A percentile compares a stretch with the other conserved stretches of the same genome.
These are phyloP conservation scores for Ophiostoma populinum DNA, from an alignment of 2,329 filamentous ascomycete species.

Conservation along the genomic window DNA sequence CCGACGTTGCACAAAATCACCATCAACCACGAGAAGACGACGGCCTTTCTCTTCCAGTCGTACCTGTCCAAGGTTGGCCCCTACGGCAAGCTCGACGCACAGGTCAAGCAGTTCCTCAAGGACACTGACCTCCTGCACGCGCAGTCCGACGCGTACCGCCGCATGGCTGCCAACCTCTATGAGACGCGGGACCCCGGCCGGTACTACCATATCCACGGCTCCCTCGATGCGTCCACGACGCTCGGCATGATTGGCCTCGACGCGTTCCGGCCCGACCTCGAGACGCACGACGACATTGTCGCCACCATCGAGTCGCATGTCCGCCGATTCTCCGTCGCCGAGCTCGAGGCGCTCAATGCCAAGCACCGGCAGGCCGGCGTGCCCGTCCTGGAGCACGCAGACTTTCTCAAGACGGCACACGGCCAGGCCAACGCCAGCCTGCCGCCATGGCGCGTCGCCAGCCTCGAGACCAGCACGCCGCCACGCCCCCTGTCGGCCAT, in stretches of 20 bases:
- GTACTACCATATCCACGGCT: slow-evolving; percentile 40
- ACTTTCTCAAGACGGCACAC: slow-evolving; percentile 23
- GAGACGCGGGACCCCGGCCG: slow-evolving; percentile 14
- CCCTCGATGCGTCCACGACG: slow-evolving; percentile 24
- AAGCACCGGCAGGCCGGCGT: slow-evolving; percentile 25
- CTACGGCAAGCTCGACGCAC: slow-evolving; percentile 28
- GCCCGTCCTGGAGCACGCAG: slow-evolving; percentile 25
- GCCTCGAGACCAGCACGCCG: slow-evolving; percentile 27
- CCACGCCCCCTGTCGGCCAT: slow-evolving; percentile 25
- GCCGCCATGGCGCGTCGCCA: slow-evolving; percentile 31
- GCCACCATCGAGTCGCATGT: slow-evolving; percentile 34
- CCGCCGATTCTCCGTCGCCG: slow-evolving; percentile 18
- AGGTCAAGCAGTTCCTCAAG: slow-evolving; percentile 22
- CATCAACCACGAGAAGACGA: slow-evolving; percentile 34
- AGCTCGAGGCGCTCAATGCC: slow-evolving; percentile 25
- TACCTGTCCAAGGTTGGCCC: slow-evolving; percentile 39
- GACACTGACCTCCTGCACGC: slow-evolving; percentile 50
- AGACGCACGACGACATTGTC: slow-evolving; percentile 27
- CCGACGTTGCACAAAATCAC: not conserved
- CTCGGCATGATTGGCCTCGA: slow-evolving; percentile 29
- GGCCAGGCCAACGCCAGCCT: slow-evolving; percentile 20
- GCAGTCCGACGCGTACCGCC: slow-evolving; percentile 46
- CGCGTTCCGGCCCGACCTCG: slow-evolving; percentile 19
- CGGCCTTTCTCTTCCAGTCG: slow-evolving; percentile 39
- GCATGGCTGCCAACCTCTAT: slow-evolving; percentile 12